Evolutionary conservation across 225 moss, liverwort and hornwort species (phyloP), one percentile per base, ranked within the genome.

Genomic region (Asterella californica): DNA sequence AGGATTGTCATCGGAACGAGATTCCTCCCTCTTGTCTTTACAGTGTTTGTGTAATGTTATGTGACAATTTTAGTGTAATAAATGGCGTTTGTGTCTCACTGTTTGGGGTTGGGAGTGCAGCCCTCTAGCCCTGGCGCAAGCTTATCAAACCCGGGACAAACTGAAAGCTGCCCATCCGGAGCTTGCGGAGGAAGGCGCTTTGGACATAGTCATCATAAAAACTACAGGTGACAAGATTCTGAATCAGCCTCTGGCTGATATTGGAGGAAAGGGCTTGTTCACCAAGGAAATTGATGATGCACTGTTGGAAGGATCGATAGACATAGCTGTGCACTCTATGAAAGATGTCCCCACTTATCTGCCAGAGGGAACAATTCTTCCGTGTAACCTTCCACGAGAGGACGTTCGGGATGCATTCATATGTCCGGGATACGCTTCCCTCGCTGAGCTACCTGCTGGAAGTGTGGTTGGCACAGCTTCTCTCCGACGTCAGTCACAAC

Each of bases 241-340:
- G 91, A 92, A 88, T 76, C 94, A 92, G 78, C 96, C 96, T 0
- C 81, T 96, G 87, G 94, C 94, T 53, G 94, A 94, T 75, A 96
- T 96, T 69, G 96, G 96, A 80, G 96, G 96, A 46, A 96, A 96
- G 84, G 96, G 96, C 2, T 83, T 94, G 52, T 96, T 96, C 75
- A 96, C 94, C 0, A 96, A 96, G 88, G 96, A 96, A 85, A 91
- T 96, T 21, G 96, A 96, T 52, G 96, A 94, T 80, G 96, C 96
- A 1, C 80, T 96, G 79, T 85, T 96, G 11, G 86, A 79, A n/a
- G 91, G 89, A 49, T 88, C 86, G 15, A 88, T 96, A 27, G 96
- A 96, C 70, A 96, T 96, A 24, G 92, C 92, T 53, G 96, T 96
- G 46, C 96, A 96, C 72, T 96, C 96, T 76, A 96, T 96, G 96